Evolutionary conservation across 1,139 yeast genomes (phyloP).

Genomic region (Pneumocystis canis): DNA sequence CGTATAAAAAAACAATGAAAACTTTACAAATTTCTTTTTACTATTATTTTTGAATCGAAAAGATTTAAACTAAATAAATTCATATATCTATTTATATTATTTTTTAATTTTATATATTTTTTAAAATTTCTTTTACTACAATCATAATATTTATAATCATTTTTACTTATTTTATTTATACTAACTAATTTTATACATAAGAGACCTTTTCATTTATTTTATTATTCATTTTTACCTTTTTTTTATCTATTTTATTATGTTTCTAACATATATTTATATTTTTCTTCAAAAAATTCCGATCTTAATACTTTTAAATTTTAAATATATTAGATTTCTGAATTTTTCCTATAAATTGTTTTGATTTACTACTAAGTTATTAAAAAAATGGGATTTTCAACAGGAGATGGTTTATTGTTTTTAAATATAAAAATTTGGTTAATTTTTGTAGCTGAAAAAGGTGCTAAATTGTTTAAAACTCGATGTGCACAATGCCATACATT

Average conservation of each 20-base stretch:
- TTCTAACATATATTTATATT: too few species aligned
- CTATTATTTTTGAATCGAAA: neutral
- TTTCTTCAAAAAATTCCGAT: too few species aligned
- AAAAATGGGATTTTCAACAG: neutral
- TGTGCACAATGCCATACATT: constrained; percentile 98
- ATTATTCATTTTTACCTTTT: neutral
- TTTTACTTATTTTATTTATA: neutral
- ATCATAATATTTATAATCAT: neutral
- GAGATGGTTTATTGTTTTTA: neutral
- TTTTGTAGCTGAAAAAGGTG: constrained; percentile 73
- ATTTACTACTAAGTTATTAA: neutral
- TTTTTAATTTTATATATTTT: neutral
- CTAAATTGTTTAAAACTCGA: constrained; percentile 94
- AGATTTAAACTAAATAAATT: neutral
- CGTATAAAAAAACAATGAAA: neutral
- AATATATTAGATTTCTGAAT: neutral
- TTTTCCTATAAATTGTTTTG: neutral
- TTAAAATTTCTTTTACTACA: neutral
- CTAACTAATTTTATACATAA: neutral
- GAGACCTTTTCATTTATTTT: neutral
- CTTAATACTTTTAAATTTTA: neutral
- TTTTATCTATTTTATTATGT: neutral
- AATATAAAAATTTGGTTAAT: neutral
- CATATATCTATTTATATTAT: neutral
- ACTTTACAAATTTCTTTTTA: neutral